Evolutionary conservation across 1,139 yeast genomes (phyloP).

Genomic region (Trichomonascaceae sp.): DNA sequence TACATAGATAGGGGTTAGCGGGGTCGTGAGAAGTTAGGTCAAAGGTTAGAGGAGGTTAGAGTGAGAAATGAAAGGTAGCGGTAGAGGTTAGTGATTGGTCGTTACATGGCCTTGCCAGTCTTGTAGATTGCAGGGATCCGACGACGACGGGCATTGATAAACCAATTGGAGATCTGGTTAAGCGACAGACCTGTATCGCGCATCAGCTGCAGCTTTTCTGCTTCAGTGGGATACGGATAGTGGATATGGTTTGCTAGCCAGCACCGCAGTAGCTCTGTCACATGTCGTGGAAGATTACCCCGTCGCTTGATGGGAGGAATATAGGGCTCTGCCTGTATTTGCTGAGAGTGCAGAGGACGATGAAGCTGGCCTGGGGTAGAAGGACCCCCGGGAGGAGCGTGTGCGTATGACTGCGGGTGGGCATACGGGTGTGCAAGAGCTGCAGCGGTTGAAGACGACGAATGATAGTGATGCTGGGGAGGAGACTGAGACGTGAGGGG

Average conservation of each 20-base stretch:
- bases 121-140: conserved; percentile 34
- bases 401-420: not conserved
- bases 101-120: not conserved
- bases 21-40: too few species aligned
- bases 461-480: not conserved
- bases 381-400: not conserved
- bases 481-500: too few species aligned
- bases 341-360: conserved; percentile 2
- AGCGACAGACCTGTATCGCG: conserved; percentile 75
- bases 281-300: conserved; percentile 76
- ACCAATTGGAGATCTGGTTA: conserved; percentile 93
- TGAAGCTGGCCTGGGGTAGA: conserved; percentile 1
- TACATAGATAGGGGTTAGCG: too few species aligned
- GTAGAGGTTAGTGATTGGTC: too few species aligned
- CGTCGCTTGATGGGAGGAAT: conserved; percentile 33
- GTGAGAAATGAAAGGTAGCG: too few species aligned
- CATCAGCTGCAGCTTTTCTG: conserved; percentile 73
- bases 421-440: not conserved
- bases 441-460: conserved; percentile 1
- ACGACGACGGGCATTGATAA: conserved; percentile 87
- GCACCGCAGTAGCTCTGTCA: conserved; percentile 63
- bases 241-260: conserved; percentile 81
- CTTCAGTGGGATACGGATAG: conserved; percentile 90
- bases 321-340: conserved; percentile 7
- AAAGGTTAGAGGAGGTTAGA: too few species aligned